A percentile compares a stretch with the other conserved stretches of the same genome.
phyloP scores from a whole-genome alignment of 805 yeast species.

The Kurtzmaniella cleridarum region DNA sequence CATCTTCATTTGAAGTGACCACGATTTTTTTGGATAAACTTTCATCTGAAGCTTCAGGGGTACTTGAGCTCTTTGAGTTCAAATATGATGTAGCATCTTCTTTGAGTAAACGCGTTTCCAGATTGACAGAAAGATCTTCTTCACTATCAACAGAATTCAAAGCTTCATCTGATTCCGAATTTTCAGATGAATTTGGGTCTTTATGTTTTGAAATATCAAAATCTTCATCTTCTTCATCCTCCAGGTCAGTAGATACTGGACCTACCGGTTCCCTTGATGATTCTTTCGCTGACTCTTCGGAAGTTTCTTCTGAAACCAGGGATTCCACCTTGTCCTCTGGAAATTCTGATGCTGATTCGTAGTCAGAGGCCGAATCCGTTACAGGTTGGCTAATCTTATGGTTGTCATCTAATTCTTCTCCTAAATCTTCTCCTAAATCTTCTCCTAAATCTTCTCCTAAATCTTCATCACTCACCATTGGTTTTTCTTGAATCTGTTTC shows the following conservation, averaged over 20 bases:
- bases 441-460: conserved; percentile 15
- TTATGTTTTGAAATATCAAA: conserved; percentile 9
- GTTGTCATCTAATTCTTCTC: too few species aligned
- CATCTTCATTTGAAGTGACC: conserved; percentile 1
- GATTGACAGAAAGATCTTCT: not conserved
- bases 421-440: conserved; percentile 8
- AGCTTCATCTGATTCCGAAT: conserved; percentile 8
- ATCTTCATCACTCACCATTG: conserved; percentile 12
- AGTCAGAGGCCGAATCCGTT: conserved; percentile 17
- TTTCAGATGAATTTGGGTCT: conserved; percentile 6
- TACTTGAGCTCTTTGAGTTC: conserved; percentile 2
- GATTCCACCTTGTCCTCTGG: conserved; percentile 10
- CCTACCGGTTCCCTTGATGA: conserved; percentile 1
- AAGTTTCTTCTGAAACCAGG: not conserved
- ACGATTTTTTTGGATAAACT: conserved; percentile 2
- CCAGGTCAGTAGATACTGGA: conserved; percentile 5
- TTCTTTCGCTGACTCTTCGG: conserved; percentile 1
- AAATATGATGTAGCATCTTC: conserved; percentile 1
- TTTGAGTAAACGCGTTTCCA: not conserved
- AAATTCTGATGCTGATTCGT: conserved; percentile 30
- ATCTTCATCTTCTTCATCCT: conserved; percentile 10
- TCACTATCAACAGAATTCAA: conserved; percentile 8
- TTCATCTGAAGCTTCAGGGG: conserved; percentile 10
- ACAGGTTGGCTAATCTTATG: conserved; percentile 9
- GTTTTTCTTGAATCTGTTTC: conserved; percentile 7